Conservation (phyloP, 2,329 filamentous ascomycete species). For the Hypoxylon sp. region DNA sequence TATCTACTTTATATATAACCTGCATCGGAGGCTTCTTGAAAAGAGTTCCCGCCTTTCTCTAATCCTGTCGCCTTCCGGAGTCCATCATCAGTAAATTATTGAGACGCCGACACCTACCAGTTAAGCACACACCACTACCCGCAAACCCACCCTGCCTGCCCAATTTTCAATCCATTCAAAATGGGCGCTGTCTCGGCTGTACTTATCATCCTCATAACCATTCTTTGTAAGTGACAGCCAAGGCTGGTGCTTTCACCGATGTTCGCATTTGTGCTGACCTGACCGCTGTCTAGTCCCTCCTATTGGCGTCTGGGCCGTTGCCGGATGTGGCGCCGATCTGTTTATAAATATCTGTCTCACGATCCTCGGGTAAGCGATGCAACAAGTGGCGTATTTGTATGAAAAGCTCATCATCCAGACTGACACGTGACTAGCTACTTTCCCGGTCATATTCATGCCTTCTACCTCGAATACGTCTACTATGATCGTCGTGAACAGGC, state of each 20-base stretch:
- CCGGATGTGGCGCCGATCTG: conserved; percentile 75
- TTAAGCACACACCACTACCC: background rate
- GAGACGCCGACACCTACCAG: background rate
- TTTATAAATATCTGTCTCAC: conserved; percentile 77
- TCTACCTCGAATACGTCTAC: conserved; percentile 87
- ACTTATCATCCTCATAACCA: conserved; percentile 65
- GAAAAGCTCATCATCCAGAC: background rate
- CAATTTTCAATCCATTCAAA: conserved; percentile 11
- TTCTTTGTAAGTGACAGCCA: conserved; percentile 60
- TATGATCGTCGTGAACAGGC: conserved; percentile 78
- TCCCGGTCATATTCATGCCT: conserved; percentile 83
- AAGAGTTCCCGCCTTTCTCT: background rate
- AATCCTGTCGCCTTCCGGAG: background rate
- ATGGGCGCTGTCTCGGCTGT: conserved; percentile 66
- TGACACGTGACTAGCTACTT: conserved; percentile 66
- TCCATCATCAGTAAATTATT: background rate
- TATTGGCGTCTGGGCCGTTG: conserved; percentile 72
- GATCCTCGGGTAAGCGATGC: conserved; percentile 66
- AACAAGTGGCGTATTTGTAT: background rate
- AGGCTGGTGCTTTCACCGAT: background rate
- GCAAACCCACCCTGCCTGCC: background rate
- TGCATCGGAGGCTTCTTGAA: background rate
- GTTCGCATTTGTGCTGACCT: conserved; percentile 40
- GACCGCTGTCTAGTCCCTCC: conserved; percentile 68
- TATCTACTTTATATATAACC: background rate